Base-by-base conservation (phyloP, 768 basidiomycete genomes). In the Mycena metata region DNA sequence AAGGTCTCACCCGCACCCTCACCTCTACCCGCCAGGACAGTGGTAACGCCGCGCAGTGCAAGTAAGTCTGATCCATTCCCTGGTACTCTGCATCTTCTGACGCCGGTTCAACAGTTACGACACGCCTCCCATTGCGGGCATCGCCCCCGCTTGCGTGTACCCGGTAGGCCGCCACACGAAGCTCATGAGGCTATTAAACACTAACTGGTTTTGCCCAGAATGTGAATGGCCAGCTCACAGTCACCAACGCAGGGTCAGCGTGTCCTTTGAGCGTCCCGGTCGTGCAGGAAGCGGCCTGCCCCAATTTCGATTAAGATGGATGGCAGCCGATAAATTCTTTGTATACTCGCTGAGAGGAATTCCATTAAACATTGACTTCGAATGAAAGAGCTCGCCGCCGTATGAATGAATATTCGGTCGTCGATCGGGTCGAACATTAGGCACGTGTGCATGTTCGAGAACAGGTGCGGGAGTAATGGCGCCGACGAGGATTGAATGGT, bases 1-100 rank as follows among this genome's bases (percentile, higher is more conserved):
- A 67, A 21, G 69, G 69, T 24, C 55, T 52, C 24, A 71, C 69
- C n/a, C 66, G 69, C 54, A 71, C 69, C 5, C 47, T 71, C 46
- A 71, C 69, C 19, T 17, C 55, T 17, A 43, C 46, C 8, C 46
- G 46, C 15, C 35, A 72, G 45, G 63, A 64, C 9, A 61, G 24
- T 15, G 61, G 51, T 26, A 71, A 71, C 39, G 64, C 62, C 12
- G 46, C 68, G 3, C 62, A 67, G 30, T 71, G 70, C 70, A 68
- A 60, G 66, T 68, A 50, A 12, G 66, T 55, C 13, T 30, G 8
- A 19, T 6, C 8, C 41, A 10, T 6, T 5, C 13, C 24, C 17
- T 16, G n/a, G 7, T 39, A 45, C 39, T 15, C 23, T 23, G 9
- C 15, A 16, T 43, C 24, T 58, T 8, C 55, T 26, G 50, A 50